Percentiles rank a stretch among this genome's conserved stretches.
Evolutionary conservation across 75 land plant species (phyloP).

Genomic region (Sequoiadendron giganteum): DNA sequence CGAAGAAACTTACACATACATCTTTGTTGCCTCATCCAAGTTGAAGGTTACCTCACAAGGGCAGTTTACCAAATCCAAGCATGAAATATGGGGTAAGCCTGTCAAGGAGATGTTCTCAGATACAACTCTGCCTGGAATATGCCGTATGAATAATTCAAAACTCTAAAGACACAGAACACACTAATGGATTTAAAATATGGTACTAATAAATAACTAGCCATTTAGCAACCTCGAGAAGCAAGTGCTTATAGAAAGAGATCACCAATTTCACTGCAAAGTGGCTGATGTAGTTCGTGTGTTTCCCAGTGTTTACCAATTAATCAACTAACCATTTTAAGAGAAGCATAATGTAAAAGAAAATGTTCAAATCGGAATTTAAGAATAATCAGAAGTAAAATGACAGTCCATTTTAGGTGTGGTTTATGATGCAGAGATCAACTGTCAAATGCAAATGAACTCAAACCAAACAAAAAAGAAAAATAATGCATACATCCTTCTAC

Average conservation of each 20-base stretch:
- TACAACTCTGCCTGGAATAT: not conserved
- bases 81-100: not conserved
- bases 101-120: not conserved
- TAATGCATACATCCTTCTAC: no score
- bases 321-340: not conserved
- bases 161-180: not conserved
- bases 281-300: not conserved
- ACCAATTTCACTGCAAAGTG: not conserved
- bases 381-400: no score
- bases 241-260: not conserved
- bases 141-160: not conserved
- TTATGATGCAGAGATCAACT: no score
- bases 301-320: not conserved
- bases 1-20: no score
- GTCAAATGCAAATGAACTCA: no score
- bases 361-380: not conserved
- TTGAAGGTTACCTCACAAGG: not conserved
- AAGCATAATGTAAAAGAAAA: not conserved
- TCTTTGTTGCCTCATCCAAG: not conserved
- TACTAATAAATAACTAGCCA: not conserved
- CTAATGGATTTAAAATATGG: not conserved
- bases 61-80: not conserved
- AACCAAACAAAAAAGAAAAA: no score
- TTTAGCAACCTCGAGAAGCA: not conserved
- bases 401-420: no score